Percentiles rank a stretch among this genome's conserved stretches.
Evolutionary conservation across 2,329 filamentous ascomycete genomes (phyloP).

Genomic region (Sarocladium oryzae): DNA sequence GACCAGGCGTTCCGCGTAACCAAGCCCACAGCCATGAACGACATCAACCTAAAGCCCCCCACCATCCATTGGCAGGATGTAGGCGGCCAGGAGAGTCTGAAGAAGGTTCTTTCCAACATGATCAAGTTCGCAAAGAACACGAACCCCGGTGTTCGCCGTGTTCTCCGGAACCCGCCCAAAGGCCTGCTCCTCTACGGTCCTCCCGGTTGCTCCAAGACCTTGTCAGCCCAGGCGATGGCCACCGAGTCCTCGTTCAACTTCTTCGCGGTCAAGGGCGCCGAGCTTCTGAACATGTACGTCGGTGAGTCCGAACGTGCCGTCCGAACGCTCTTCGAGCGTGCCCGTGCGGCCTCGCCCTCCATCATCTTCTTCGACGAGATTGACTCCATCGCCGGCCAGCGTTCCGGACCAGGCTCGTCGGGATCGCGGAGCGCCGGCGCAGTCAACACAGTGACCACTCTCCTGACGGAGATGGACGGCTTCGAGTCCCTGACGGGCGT

Average conservation of each 20-base stretch:
- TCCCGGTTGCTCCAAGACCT: conserved; percentile 90
- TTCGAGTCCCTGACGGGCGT: conserved; percentile 81
- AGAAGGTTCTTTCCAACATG: conserved; percentile 50
- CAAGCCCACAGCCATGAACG: conserved; percentile 80
- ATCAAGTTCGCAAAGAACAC: conserved; percentile 34
- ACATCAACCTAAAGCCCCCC: conserved; percentile 82
- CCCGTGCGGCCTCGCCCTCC: conserved; percentile 76
- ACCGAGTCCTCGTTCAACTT: conserved; percentile 91
- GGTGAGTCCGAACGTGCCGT: conserved; percentile 87
- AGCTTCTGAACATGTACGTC: conserved; percentile 94
- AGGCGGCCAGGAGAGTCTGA: conserved; percentile 74
- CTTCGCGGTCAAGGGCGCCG: conserved; percentile 87
- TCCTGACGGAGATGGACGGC: conserved; percentile 93
- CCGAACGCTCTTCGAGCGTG: conserved; percentile 78
- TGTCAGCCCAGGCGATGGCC: conserved; percentile 84
- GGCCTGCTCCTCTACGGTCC: conserved; percentile 87
- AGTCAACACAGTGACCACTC: conserved; percentile 79
- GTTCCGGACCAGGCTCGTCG: conserved; percentile 19
- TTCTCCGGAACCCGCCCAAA: conserved; percentile 57
- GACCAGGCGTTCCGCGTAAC: conserved; percentile 60
- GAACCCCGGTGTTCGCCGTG: conserved; percentile 24
- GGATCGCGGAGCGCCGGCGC: conserved; percentile 32
- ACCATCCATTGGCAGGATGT: conserved; percentile 84
- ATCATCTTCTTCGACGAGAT: conserved; percentile 98
- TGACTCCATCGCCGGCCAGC: conserved; percentile 67